Conservation (phyloP, 2,329 filamentous ascomycete genomes). For the Xylaria sp. region DNA sequence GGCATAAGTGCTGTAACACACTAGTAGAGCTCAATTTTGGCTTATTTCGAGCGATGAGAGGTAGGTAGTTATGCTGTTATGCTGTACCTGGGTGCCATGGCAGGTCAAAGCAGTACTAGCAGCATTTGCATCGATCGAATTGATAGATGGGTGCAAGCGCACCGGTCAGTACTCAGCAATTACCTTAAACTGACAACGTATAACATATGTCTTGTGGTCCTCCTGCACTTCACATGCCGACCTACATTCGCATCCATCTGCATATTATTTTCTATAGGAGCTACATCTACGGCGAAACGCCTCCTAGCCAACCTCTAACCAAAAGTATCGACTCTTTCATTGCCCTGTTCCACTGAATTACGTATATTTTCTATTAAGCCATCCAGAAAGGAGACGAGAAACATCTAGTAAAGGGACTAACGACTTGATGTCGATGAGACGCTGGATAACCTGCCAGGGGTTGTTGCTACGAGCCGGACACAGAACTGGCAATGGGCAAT, state of each 20-base stretch:
- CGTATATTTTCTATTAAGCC: neutral
- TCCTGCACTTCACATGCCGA: constrained; percentile 6
- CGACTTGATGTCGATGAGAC: constrained; percentile 13
- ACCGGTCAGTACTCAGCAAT: constrained; percentile 15
- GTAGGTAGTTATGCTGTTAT: neutral
- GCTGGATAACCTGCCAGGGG: neutral
- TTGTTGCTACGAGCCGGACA: constrained; percentile 19
- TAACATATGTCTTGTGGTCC: constrained; percentile 12
- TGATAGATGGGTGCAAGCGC: constrained; percentile 19
- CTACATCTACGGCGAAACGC: neutral
- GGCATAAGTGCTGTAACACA: constrained; percentile 6
- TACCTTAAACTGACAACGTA: constrained; percentile 11
- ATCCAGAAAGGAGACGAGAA: neutral
- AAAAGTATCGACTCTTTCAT: constrained; percentile 2
- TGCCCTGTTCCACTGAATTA: neutral
- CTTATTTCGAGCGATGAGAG: constrained; percentile 21
- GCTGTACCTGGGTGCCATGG: constrained; percentile 8
- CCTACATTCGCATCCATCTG: constrained; percentile 9
- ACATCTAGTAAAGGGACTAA: neutral
- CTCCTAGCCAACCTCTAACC: neutral
- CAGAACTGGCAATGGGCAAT: constrained; percentile 54
- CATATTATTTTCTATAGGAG: neutral
- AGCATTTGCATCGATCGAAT: constrained; percentile 12
- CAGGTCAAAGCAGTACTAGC: constrained; percentile 6
- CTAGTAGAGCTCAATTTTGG: constrained; percentile 2